Conservation (phyloP, 805 yeast genomes). For the Teunomyces gatunensis region DNA sequence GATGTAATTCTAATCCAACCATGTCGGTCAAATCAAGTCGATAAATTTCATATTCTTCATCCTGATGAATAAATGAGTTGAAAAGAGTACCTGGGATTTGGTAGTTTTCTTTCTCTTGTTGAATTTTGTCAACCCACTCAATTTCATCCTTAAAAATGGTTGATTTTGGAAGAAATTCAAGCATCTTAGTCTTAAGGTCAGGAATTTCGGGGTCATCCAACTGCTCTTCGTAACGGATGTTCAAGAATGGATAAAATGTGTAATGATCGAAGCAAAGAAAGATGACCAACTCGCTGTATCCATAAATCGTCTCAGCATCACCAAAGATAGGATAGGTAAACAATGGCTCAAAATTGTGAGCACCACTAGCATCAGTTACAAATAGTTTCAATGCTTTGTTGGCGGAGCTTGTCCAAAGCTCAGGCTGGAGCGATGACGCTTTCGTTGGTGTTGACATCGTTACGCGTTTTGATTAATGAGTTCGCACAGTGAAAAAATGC, state of each 20-base stretch:
- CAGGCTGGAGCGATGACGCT: constrained; percentile 47
- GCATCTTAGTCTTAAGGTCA: constrained; percentile 55
- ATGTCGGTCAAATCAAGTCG: constrained; percentile 43
- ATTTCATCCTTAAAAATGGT: constrained; percentile 62
- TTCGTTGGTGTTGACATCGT: not conserved
- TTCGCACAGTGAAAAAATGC: not conserved
- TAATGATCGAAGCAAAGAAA: constrained; percentile 68
- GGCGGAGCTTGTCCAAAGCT: constrained; percentile 71
- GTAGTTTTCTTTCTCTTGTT: constrained; percentile 45
- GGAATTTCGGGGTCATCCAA: constrained; percentile 53
- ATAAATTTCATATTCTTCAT: constrained; percentile 49
- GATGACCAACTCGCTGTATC: constrained; percentile 69
- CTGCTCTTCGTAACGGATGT: constrained; percentile 54
- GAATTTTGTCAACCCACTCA: constrained; percentile 60
- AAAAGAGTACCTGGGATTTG: constrained; percentile 40
- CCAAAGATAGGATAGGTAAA: constrained; percentile 95
- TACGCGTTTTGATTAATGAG: constrained; percentile 1
- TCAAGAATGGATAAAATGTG: constrained; percentile 71
- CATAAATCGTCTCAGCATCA: constrained; percentile 83
- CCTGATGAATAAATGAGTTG: constrained; percentile 31
- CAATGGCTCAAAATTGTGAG: constrained; percentile 62
- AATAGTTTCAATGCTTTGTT: constrained; percentile 63
- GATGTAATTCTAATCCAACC: constrained; percentile 52
- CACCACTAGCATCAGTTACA: constrained; percentile 54
- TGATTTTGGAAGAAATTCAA: constrained; percentile 59